phyloP scores from a whole-genome alignment of 169 alveolate species.

The Eimeria necatrix region DNA sequence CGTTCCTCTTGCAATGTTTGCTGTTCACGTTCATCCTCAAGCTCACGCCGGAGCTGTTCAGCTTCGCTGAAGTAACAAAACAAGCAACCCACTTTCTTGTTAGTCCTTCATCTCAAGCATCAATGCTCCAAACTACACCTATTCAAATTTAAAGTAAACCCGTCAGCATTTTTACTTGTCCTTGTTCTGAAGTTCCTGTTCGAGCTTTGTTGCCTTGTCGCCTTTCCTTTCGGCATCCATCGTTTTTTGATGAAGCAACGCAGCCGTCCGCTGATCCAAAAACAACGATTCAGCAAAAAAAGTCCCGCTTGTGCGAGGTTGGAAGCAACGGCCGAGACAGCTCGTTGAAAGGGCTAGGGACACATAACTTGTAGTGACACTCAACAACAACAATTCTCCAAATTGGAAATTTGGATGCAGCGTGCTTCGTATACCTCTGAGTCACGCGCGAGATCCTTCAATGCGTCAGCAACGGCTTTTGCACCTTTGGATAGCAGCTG shows the following conservation, averaged over 20 bases:
- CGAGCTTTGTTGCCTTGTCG: slow-evolving; percentile 68
- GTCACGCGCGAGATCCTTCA: slow-evolving; percentile 67
- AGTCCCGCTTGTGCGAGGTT: not conserved
- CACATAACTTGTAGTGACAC: too few species aligned
- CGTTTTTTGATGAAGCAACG: slow-evolving; percentile 64
- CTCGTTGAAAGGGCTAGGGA: not conserved
- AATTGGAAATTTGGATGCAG: too few species aligned
- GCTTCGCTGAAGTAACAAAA: slow-evolving; percentile 47
- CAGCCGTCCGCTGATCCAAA: slow-evolving; percentile 48
- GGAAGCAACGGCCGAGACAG: not conserved
- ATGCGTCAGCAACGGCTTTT: slow-evolving; percentile 59
- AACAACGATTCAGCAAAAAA: not conserved
- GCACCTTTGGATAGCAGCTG: slow-evolving; percentile 75
- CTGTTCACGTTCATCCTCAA: slow-evolving; percentile 75
- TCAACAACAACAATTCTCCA: too few species aligned
- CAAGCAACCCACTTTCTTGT: not conserved
- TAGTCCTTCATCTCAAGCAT: not conserved
- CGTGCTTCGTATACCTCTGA: slow-evolving; percentile 48
- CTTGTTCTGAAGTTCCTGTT: slow-evolving; percentile 71
- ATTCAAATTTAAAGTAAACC: not conserved
- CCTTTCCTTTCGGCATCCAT: slow-evolving; percentile 71
- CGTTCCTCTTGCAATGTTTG: slow-evolving; percentile 69
- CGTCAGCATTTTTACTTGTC: slow-evolving; percentile 40
- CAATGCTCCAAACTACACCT: not conserved
- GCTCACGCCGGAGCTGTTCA: slow-evolving; percentile 73